Base-by-base conservation (phyloP, 1,284 basidiomycete species). In the Ustilago lituana region DNA sequence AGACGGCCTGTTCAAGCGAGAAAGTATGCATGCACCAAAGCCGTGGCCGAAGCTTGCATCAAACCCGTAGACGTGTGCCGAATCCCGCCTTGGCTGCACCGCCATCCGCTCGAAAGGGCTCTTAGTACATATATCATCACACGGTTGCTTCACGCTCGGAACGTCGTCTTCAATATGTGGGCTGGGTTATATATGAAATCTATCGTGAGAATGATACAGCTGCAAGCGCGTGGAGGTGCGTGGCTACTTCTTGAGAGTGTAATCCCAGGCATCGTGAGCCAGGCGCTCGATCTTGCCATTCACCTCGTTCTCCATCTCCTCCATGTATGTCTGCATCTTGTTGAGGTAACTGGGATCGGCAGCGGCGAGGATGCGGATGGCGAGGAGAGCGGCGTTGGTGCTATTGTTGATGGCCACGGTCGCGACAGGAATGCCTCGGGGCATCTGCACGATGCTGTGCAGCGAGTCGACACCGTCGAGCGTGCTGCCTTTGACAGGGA, bases 391-490 rank as follows among this genome's bases (percentile, higher is more conserved):
- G 0, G 94, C 95, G 77, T 99, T 99, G 58, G 89, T 93, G 17
- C 91, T 89, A 81, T 97, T 97, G 84, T 95, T 94, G 83, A 98
- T 98, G 1, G 94, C 95, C 10, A 98, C 94, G 1, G 94, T 97
- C 1, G 96, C 95, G 8, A 96, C 93, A 3, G 95, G 95, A 62
- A 98, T 92, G 22, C 95, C 96, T 41, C 95, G 88, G 15, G 95
- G 95, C 95, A 99, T 99, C 85, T 98, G 95, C 11, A 99, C 93
- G 74, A 99, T 98, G 80, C 92, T 94, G 82, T 97, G 90, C 71
- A 99, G 84, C 20, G 93, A 94, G 83, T 98, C 95, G 0, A 98
- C 94, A 5, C 95, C 95, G 82, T 97, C 95, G 20, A 98, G 85
- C 0, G 89, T 88, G 82, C 92, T 94, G 12, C 93, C 94, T 82